Evolutionary conservation across 371 early-diverging fungal species (phyloP).

Genomic region (Saksenaea vasiformis): DNA sequence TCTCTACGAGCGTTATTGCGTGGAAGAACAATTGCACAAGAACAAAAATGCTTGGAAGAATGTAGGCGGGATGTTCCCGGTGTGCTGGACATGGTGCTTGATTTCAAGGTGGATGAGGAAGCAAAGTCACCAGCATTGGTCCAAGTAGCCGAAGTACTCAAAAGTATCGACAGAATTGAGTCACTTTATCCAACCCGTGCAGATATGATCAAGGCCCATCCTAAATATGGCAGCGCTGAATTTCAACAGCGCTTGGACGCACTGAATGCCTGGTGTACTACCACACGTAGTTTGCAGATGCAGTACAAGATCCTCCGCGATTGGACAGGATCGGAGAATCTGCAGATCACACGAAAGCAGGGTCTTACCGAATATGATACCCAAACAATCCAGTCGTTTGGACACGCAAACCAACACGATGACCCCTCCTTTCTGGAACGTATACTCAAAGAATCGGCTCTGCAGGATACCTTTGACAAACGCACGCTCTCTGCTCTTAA

Average conservation of each 20-base stretch:
- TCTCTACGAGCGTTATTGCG: slow-evolving; percentile 70
- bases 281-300: slow-evolving; percentile 71
- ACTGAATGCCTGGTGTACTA: slow-evolving; percentile 78
- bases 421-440: slow-evolving; percentile 80
- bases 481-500: slow-evolving; percentile 66
- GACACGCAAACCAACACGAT: neutral
- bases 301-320: slow-evolving; percentile 73
- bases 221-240: slow-evolving; percentile 64
- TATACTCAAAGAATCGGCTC: slow-evolving; percentile 78
- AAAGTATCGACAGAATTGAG: slow-evolving; percentile 78
- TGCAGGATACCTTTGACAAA: slow-evolving; percentile 79
- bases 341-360: slow-evolving; percentile 56
- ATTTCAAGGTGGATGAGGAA: slow-evolving; percentile 61
- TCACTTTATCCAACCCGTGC: slow-evolving; percentile 75
- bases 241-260: slow-evolving; percentile 76
- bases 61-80: slow-evolving; percentile 64
- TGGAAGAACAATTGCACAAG: slow-evolving; percentile 62
- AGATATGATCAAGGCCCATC: slow-evolving; percentile 66
- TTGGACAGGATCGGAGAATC: slow-evolving; percentile 81
- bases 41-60: slow-evolving; percentile 70
- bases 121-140: slow-evolving; percentile 45
- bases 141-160: slow-evolving; percentile 71
- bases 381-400: neutral
- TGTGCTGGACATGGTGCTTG: slow-evolving; percentile 63
- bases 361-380: neutral